Base-by-base conservation (phyloP, 345 rosid genomes). In the Erucastrum elatum region DNA sequence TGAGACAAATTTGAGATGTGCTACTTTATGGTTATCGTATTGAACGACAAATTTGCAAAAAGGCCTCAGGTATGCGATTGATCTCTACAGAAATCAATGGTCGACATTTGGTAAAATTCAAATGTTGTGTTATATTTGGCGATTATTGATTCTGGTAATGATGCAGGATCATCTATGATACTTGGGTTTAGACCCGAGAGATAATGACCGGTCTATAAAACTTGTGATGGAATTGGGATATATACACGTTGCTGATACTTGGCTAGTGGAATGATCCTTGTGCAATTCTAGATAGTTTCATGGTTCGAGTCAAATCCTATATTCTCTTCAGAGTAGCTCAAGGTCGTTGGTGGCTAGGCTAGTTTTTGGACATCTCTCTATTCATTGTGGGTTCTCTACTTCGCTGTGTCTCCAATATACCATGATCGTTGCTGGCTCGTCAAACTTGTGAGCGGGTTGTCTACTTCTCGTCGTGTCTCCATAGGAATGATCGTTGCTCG, bases 1-100 rank as follows among this genome's bases (percentile, higher is more conserved):
- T 80, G 79, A 80, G 79, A 80, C 71, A 74, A 80, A 80, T 80
- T 68, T 80, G 71, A 80, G 82, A 80, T 80, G 82, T 80, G 79
- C 79, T 80, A 79, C 82, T 79, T 80, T 74, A 75, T 80, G 82
- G 71, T 80, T 80, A 74, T 79, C 82, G 75, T 79, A 62, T 68
- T 74, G 82, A 80, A 69, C 75, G 58, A 59, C 75, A 69, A 73
- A 67, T 51, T 66, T 69, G 72, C 76, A 41, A 68, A 63, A 11
- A 21, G 21, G 75, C 79, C 71, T 75, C 71, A 80, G 82, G 82
- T 80, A 80, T 4, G 82, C 33, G 75, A 74, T 67, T 68, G 73
- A 68, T 79, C 70, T 51, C 64, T 51, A 68, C 30, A 74, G 69
- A 34, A 46, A 53, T 51, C 49, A 46, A 46, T 33, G 51, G 26